Evolutionary conservation across 2,329 filamentous ascomycete genomes (phyloP).

Genomic region (Talaromyces sp.): DNA sequence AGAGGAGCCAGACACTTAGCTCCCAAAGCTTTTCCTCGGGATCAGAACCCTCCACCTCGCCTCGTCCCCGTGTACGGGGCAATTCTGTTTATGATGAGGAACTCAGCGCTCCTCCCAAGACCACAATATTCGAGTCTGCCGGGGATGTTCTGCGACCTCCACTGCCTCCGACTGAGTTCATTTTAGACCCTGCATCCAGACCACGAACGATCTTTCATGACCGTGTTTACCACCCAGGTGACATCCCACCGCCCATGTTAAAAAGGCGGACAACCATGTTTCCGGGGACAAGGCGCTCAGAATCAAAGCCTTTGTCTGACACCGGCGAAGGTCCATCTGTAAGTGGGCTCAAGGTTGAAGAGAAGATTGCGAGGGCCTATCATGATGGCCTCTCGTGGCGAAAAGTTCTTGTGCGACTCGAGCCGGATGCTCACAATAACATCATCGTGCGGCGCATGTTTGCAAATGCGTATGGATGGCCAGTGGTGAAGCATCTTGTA

Average conservation of each 20-base stretch:
- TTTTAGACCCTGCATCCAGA: constrained; percentile 75
- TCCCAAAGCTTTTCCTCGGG: background rate
- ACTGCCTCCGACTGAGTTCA: constrained; percentile 71
- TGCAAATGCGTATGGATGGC: constrained; percentile 95
- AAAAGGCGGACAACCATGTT: constrained; percentile 38
- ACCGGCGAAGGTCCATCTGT: constrained; percentile 15
- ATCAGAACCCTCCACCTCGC: constrained; percentile 3
- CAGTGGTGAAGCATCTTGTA: constrained; percentile 88
- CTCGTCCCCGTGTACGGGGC: constrained; percentile 39
- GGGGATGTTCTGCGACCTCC: constrained; percentile 89
- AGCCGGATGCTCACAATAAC: constrained; percentile 98
- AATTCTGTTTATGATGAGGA: constrained; percentile 47
- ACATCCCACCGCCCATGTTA: constrained; percentile 73
- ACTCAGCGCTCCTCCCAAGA: constrained; percentile 72
- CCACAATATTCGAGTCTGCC: constrained; percentile 91
- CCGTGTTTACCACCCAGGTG: constrained; percentile 85
- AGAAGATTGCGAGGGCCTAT: constrained; percentile 95
- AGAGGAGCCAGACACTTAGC: constrained; percentile 67
- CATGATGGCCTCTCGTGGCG: constrained; percentile 90
- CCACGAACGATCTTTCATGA: constrained; percentile 95
- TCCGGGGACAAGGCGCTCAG: constrained; percentile 15
- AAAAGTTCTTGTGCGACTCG: constrained; percentile 90
- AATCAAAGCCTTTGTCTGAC: constrained; percentile 9
- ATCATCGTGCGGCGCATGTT: constrained; percentile 96
- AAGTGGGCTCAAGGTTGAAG: constrained; percentile 75